Base-by-base conservation (phyloP, 2,329 filamentous ascomycete genomes). In the Parastagonospora nodorum region DNA sequence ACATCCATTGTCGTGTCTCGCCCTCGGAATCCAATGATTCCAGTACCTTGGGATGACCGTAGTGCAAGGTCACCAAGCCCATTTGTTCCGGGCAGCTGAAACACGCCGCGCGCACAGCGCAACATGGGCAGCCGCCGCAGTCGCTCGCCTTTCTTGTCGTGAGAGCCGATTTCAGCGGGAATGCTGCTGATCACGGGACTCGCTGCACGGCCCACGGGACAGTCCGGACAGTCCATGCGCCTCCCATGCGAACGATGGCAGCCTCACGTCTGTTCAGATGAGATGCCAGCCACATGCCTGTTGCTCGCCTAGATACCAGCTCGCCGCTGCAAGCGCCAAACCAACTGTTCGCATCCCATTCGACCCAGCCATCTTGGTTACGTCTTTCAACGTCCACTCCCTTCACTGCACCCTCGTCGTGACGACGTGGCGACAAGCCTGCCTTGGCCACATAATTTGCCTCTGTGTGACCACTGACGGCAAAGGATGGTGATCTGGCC, bases 161-260 rank as follows among this genome's bases (percentile, higher is more conserved):
- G 9, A n/a, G 38, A 37, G 36, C 30, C 31, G 37, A 33, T 31
- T 27, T 45, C 35, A 42, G 49, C 31, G 49, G 39, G 43, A 51
- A 53, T 54, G 51, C 53, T 46, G 48, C 54, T 45, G 32, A 42
- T 68, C 63, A 68, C 61, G 58, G 61, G 68, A 64, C 55, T 55
- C 50, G 51, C 43, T 55, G 51, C 54, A 62, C 58, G 50, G 61
- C 41, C 55, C 60, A 53, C 63, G 54, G 55, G 57, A 60, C 51
- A 58, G 51, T 53, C 57, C 63, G 57, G 54, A 50, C 52, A 48
- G 42, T 53, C 50, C 62, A 60, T 64, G 61, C 55, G 49, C 50
- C 57, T 53, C 48, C 60, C 63, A 70, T 72, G 67, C 70, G 68
- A 71, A 71, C 69, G 50, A 55, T 64, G 60, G 55, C 57, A 63